Conservation (phyloP, 306 rosid species). For the Cucurbita argyrosperma region DNA sequence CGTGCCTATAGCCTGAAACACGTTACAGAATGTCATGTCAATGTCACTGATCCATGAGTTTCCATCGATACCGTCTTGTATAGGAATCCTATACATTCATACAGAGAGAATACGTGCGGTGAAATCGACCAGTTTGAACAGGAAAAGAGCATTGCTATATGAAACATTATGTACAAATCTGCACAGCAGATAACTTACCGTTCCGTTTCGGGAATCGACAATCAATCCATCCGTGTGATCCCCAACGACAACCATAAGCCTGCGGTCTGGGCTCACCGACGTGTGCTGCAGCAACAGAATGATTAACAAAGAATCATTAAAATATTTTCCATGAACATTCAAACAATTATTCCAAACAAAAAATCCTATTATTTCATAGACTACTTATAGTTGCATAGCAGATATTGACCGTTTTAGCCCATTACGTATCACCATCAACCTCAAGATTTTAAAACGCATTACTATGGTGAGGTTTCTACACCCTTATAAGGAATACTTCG, state of each 20-base stretch:
- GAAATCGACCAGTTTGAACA: too few species aligned
- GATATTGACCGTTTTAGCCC: too few species aligned
- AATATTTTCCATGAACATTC: background rate
- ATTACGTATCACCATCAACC: too few species aligned
- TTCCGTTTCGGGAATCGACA: slow-evolving; percentile 17
- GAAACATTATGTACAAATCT: background rate
- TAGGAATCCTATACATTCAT: too few species aligned
- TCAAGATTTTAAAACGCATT: too few species aligned
- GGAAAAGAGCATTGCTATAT: background rate
- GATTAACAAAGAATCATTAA: background rate
- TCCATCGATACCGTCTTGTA: too few species aligned
- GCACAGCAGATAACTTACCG: background rate
- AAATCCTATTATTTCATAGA: too few species aligned
- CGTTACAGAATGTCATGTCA: background rate
- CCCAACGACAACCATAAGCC: slow-evolving; percentile 13
- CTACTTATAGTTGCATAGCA: background rate
- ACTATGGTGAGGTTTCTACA: too few species aligned
- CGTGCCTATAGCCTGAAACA: slow-evolving; percentile 12
- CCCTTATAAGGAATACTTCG: too few species aligned
- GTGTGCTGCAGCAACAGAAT: slow-evolving; percentile 17
- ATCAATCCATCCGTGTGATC: slow-evolving; percentile 18
- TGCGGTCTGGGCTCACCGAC: slow-evolving; percentile 18
- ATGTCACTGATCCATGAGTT: background rate
- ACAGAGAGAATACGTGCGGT: too few species aligned
- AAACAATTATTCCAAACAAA: background rate